Evolutionary conservation across 2,329 filamentous ascomycete species (phyloP), one percentile per base, ranked within the genome.

Genomic region (Tolypocladium album): DNA sequence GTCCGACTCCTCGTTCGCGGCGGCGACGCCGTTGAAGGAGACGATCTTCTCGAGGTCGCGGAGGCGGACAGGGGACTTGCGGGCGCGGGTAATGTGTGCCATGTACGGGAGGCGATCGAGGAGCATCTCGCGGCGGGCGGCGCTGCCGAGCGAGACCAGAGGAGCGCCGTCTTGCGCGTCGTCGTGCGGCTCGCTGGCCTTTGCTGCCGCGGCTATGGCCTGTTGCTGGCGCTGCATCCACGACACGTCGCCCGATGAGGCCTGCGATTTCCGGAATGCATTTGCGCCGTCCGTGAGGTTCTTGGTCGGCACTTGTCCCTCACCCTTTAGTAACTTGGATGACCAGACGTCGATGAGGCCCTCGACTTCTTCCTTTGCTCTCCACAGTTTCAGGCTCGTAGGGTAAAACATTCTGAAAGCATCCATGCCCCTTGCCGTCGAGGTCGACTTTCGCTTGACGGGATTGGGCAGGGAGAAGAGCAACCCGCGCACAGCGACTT

Each of bases 371-470:
- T 97, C 92, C 63, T 85, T 88, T 59, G 86, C 82, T 61, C 88
- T 83, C 91, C 92, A 96, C 13, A 97, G 74, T 66, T 91, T 91
- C 50, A 96, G 76, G 59, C 88, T 91, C 0, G 86, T 86, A 0
- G 94, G 94, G 68, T 94, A 99, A 66, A 92, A 95, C 90, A 99
- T 96, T 69, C 89, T 92, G 75, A 87, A 88, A 0, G 88, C 83
- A 67, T 92, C 89, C 45, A 67, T 78, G 72, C 64, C 74, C 69
- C 62, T 79, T 71, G 68, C 76, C 67, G 69, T 67, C 68, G 76
- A 66, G 67, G 72, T 68, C 66, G 77, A 71, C 79, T 79, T 81
- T n/a, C 86, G 82, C 70, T 90, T 93, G 12, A 99, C 94, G 0
- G 93, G 93, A 66, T 84, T 84, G 1, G 94, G 94, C 2, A 99